phyloP scores from a whole-genome alignment of 192 early-diverging fungal genomes.

The Cetraspora pellucida region DNA sequence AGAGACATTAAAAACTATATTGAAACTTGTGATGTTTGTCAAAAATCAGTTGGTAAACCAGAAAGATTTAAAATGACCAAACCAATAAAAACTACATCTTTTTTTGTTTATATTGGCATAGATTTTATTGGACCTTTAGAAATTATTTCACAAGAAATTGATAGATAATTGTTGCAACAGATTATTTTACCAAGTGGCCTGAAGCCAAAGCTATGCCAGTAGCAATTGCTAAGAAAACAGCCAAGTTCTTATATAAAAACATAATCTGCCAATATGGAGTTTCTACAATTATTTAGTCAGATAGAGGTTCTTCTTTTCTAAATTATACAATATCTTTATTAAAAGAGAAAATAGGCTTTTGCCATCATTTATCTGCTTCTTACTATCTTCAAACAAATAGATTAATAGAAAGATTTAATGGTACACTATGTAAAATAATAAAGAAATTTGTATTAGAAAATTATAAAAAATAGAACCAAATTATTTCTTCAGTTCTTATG shows the following conservation, averaged over 20 bases:
- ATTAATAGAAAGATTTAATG: constrained; percentile 1
- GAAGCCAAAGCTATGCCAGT: not conserved
- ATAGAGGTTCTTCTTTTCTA: not conserved
- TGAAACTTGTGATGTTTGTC: constrained; percentile 27
- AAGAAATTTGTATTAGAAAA: not conserved
- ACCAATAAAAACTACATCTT: not conserved
- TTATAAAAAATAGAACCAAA: not conserved
- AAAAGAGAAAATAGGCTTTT: not conserved
- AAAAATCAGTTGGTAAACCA: not conserved
- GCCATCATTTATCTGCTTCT: not conserved
- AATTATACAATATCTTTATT: not conserved
- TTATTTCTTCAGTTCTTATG: not conserved
- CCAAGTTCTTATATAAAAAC: not conserved
- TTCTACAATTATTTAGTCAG: not conserved
- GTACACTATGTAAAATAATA: not conserved
- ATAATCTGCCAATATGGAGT: constrained; percentile 12
- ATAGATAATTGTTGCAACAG: constrained; percentile 10
- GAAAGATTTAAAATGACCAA: not conserved
- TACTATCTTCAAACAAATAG: too few species aligned
- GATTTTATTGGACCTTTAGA: not conserved
- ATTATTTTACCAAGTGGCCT: constrained; percentile 20
- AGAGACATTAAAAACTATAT: constrained; percentile 30
- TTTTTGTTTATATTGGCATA: not conserved
- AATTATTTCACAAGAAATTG: not conserved
- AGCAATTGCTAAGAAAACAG: not conserved